These are phyloP conservation scores for Cubamyces sp. DNA, from an alignment of 768 basidiomycete species.

Conservation along the genomic window DNA sequence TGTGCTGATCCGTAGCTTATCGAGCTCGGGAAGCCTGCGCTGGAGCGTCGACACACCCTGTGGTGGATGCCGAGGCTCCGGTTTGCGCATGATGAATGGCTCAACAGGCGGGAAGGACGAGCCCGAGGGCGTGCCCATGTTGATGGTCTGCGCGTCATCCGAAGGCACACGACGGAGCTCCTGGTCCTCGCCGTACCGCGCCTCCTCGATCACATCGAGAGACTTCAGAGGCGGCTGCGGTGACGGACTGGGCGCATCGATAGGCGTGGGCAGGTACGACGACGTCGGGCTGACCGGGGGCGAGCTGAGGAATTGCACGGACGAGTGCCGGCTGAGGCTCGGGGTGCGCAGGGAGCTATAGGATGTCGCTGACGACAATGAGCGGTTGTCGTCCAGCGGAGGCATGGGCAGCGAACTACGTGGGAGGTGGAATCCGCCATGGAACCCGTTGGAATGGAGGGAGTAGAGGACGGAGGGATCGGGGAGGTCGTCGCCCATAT, in stretches of 20 bases:
- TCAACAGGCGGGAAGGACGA: background rate
- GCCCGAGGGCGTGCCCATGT: background rate
- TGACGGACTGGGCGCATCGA: slow-evolving; percentile 33
- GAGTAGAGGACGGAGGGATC: slow-evolving; percentile 31
- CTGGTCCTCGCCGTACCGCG: slow-evolving; percentile 27
- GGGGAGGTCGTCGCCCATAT: slow-evolving; percentile 34
- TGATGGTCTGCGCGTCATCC: slow-evolving; percentile 13
- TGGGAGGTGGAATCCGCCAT: slow-evolving; percentile 39
- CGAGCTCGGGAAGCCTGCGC: slow-evolving; percentile 12
- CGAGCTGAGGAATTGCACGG: slow-evolving; percentile 37
- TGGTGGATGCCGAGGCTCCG: slow-evolving; percentile 7
- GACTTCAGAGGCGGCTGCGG: slow-evolving; percentile 10
- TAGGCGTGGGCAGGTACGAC: slow-evolving; percentile 35
- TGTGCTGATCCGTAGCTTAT: slow-evolving; percentile 9
- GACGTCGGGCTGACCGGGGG: slow-evolving; percentile 41
- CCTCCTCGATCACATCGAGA: slow-evolving; percentile 47
- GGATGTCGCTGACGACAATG: slow-evolving; percentile 41
- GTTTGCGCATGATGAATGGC: slow-evolving; percentile 14
- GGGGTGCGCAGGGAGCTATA: slow-evolving; percentile 35
- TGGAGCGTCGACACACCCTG: background rate
- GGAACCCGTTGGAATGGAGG: slow-evolving; percentile 22
- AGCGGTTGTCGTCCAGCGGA: slow-evolving; percentile 51
- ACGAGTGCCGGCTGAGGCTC: slow-evolving; percentile 31
- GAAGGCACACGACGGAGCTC: slow-evolving; percentile 14
- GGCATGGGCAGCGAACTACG: slow-evolving; percentile 37